Percentiles rank a stretch among this genome's conserved stretches.
Evolutionary conservation across 441 rosid genomes (phyloP).

Genomic region (Dalechampia spathulata): DNA sequence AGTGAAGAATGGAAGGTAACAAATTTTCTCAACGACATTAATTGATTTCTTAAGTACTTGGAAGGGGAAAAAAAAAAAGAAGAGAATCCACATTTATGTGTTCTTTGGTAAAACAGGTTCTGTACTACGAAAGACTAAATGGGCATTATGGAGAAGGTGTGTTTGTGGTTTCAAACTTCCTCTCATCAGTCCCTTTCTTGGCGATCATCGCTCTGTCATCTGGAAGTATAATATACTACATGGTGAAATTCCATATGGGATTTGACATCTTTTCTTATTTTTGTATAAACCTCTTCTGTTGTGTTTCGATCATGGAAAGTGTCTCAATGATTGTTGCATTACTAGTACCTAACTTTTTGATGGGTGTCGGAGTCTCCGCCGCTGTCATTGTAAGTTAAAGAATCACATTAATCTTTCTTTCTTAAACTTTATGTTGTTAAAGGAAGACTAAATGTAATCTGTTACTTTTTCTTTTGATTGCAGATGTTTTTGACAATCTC

Average conservation of each 20-base stretch:
- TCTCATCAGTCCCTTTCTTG: constrained; percentile 65
- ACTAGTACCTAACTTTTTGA: constrained; percentile 67
- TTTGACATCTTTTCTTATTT: constrained; percentile 38
- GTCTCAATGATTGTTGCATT: constrained; percentile 76
- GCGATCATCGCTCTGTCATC: constrained; percentile 33
- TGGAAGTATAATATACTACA: constrained; percentile 41
- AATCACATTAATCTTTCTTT: no score
- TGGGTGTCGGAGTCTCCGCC: constrained; percentile 53
- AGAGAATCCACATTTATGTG: no score
- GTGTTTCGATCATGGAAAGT: constrained; percentile 63
- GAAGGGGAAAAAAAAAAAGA: no score
- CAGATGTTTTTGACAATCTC: constrained; percentile 19
- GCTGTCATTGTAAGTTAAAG: constrained; percentile 11
- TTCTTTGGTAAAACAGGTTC: constrained; percentile 30
- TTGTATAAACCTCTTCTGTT: constrained; percentile 41
- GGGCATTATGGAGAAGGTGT: constrained; percentile 68
- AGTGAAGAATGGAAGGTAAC: constrained; percentile 23
- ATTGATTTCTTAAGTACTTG: no score
- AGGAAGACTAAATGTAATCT: no score
- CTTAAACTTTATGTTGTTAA: no score
- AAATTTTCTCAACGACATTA: no score
- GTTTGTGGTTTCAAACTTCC: constrained; percentile 53
- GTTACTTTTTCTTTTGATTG: no score
- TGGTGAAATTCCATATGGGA: constrained; percentile 58
- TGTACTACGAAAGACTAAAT: constrained; percentile 53